Percentiles rank a stretch among this genome's conserved stretches.
phyloP scores from a whole-genome alignment of 169 alveolate genomes.

The Miamiensis avidus region DNA sequence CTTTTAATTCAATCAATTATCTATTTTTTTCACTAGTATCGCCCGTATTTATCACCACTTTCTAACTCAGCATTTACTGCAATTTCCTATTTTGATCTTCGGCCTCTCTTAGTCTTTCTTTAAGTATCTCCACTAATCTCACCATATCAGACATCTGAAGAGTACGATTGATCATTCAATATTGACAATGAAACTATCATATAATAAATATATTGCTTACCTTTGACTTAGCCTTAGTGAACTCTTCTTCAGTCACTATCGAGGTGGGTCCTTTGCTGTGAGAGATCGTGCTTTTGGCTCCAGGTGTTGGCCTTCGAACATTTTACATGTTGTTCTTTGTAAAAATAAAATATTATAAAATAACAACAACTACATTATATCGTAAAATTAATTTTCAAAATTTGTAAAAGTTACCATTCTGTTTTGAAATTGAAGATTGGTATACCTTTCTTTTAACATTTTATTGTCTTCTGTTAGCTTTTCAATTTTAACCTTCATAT shows the following conservation, averaged over 20 bases:
- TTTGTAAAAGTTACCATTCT: too few species aligned
- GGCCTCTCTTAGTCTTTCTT: background rate
- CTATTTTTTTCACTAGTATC: background rate
- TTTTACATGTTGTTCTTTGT: too few species aligned
- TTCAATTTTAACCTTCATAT: too few species aligned
- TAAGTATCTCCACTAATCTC: background rate
- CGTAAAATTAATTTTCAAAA: too few species aligned
- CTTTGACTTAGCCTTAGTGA: too few species aligned
- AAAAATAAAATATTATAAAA: too few species aligned
- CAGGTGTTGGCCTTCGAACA: background rate
- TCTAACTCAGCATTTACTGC: background rate
- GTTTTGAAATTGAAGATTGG: too few species aligned
- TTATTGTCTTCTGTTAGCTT: background rate
- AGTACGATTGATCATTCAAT: background rate
- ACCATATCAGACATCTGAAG: background rate
- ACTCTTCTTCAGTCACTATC: background rate
- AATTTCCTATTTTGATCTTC: background rate
- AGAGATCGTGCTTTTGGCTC: background rate
- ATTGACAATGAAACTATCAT: too few species aligned
- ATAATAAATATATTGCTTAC: background rate
- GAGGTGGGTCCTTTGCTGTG: background rate
- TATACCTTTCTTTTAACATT: too few species aligned
- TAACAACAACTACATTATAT: too few species aligned
- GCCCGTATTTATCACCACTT: background rate
- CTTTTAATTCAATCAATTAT: background rate